phyloP scores from a whole-genome alignment of 1,284 basidiomycete species.

The Trichosporon ovoides region DNA sequence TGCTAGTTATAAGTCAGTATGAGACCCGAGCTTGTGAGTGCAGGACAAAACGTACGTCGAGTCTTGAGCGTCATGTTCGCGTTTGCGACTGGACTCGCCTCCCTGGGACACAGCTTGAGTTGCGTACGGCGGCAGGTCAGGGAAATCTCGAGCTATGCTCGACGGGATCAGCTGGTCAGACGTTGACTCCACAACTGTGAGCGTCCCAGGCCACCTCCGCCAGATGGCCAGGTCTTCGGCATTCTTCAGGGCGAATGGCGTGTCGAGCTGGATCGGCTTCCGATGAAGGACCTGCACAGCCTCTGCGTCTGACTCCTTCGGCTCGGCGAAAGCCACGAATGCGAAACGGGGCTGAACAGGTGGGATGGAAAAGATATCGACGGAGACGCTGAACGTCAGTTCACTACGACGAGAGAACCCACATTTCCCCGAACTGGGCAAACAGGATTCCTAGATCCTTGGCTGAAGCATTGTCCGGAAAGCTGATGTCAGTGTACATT shows the following conservation, averaged over 20 bases:
- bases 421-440: conserved; percentile 47
- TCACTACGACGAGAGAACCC: conserved; percentile 10
- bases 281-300: conserved; percentile 37
- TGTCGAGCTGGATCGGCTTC: conserved; percentile 31
- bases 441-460: conserved; percentile 47
- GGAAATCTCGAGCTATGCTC: conserved; percentile 31
- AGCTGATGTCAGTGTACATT: conserved; percentile 24
- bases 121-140: conserved; percentile 40
- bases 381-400: conserved; percentile 35
- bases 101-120: neutral
- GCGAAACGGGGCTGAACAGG: conserved; percentile 41
- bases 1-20: neutral
- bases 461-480: conserved; percentile 38
- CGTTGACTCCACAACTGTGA: conserved; percentile 39
- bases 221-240: conserved; percentile 36
- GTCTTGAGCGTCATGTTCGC: conserved; percentile 7
- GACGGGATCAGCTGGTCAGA: conserved; percentile 36
- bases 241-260: conserved; percentile 31
- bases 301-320: conserved; percentile 16
- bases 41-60: neutral
- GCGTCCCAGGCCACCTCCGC: conserved; percentile 33
- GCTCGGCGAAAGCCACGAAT: conserved; percentile 38
- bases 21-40: neutral
- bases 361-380: conserved; percentile 47
- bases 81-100: conserved; percentile 6